These are phyloP conservation scores for Hygrophorus russula DNA, from an alignment of 768 basidiomycete species.

Conservation along the genomic window DNA sequence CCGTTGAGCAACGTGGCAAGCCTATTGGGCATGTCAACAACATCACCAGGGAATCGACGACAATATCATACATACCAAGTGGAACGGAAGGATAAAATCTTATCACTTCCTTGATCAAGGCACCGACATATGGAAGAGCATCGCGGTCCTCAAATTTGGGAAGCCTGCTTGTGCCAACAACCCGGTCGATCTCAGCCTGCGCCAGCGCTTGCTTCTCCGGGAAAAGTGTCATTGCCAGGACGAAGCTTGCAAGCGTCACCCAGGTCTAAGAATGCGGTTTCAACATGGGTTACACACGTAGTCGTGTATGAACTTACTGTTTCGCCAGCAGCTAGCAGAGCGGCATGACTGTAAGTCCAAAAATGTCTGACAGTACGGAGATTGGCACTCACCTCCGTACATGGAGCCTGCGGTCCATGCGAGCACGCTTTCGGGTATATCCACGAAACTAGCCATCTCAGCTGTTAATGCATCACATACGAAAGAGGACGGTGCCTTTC, in stretches of 20 bases:
- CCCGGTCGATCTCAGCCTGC: constrained; percentile 27
- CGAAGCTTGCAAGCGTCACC: constrained; percentile 18
- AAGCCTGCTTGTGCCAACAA: constrained; percentile 21
- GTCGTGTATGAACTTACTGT: not conserved
- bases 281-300: not conserved
- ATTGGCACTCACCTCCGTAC: constrained; percentile 1
- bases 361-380: not conserved
- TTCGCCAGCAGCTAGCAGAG: constrained; percentile 6
- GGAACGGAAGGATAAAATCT: constrained; percentile 22
- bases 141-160: constrained; percentile 26
- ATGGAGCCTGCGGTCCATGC: not conserved
- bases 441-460: not conserved
- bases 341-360: not conserved
- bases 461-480: not conserved
- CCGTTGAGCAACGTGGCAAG: constrained; percentile 20
- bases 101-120: constrained; percentile 25
- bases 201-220: constrained; percentile 26
- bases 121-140: constrained; percentile 26
- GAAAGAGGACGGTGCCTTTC: constrained; percentile 4
- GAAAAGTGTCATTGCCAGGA: constrained; percentile 27
- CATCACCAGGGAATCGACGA: not conserved
- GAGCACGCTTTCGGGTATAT: not conserved
- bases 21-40: constrained; percentile 9
- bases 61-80: constrained; percentile 12
- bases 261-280: constrained; percentile 11